Evolutionary conservation across 257 asterid genomes (phyloP).

Genomic region (Perilla frutescens): DNA sequence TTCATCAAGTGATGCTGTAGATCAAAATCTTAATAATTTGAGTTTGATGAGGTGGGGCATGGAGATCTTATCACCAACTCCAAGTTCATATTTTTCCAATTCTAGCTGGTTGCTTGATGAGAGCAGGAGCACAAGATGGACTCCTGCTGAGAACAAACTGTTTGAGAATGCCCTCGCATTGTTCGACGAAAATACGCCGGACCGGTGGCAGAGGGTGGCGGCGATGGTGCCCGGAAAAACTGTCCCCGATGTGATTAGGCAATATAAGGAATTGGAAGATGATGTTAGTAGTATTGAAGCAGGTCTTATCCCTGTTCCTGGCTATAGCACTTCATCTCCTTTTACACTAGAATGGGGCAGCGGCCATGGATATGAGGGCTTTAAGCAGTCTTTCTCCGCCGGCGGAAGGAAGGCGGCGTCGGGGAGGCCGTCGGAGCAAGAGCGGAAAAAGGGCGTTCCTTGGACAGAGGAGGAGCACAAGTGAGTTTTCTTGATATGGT

Average conservation of each 20-base stretch:
- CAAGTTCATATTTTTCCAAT: conserved; percentile 57
- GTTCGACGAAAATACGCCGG: conserved; percentile 83
- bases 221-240: conserved; percentile 92
- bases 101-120: conserved; percentile 69
- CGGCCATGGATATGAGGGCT: conserved; percentile 51
- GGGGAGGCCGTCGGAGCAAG: conserved; percentile 69
- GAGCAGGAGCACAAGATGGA: conserved; percentile 68
- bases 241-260: conserved; percentile 74
- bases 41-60: conserved; percentile 59
- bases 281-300: conserved; percentile 94
- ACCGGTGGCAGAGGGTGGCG: conserved; percentile 90
- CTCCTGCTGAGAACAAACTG: conserved; percentile 81
- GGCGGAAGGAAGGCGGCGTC: conserved; percentile 60
- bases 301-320: conserved; percentile 80
- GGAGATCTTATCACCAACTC: conserved; percentile 90
- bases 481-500: conserved; percentile 46
- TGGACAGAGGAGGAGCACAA: conserved; percentile 99
- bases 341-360: conserved; percentile 87
- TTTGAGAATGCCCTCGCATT: conserved; percentile 91
- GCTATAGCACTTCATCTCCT: conserved; percentile 61
- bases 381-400: conserved; percentile 48
- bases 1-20: conserved; percentile 27
- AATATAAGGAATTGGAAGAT: conserved; percentile 79
- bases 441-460: conserved; percentile 92
- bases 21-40: conserved; percentile 24